Evolutionary conservation across 2,329 filamentous ascomycete species (phyloP), one percentile per base, ranked within the genome.

Genomic region (Fusarium verticillioides): DNA sequence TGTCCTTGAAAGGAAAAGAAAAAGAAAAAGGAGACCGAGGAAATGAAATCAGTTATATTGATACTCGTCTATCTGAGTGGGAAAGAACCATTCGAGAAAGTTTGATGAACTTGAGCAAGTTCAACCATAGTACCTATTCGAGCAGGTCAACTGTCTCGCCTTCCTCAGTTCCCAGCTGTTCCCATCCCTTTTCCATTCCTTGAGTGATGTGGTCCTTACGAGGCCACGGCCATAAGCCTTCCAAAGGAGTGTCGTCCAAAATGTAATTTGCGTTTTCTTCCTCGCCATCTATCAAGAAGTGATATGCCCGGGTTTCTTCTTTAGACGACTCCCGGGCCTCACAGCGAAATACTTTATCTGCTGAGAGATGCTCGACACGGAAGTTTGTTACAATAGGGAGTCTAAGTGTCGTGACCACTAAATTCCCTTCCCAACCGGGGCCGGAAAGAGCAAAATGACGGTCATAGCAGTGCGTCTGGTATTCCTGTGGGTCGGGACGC

Each of bases 401-500:
- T 8, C 19, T 7, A 0, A 6, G 2, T 9, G 40, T 23, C 10
- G 18, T 15, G 5, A 61, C 56, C 8, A 43, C 4, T 21, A 63
- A 19, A 4, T 4, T 21, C 9, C 43, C 61, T n/a, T 26, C 4
- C 56, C 56, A 61, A 1, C 11, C 7, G 1, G 56, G 61, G 0
- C 46, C 23, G 6, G n/a, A 0, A 4, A 63, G 57, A 49, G 37
- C 2, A 19, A 23, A 63, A 6, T n/a, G 26, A 2, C 56, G 61
- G 16, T 43, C 2, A 18, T 30, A 23, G 2, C 4, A 32, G 34
- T 21, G 2, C 1, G 0, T 9, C 1, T 32, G 2, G 15, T 19
- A 4, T 3, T 16, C 21, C 23, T 0, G 18, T 12, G 2, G 19
- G 1, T 2, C 0, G 1, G 18, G 21, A 15, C 0, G 3, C 9